These are phyloP conservation scores for Prunus mira DNA, from an alignment of 306 rosid genomes.

Conservation along the genomic window DNA sequence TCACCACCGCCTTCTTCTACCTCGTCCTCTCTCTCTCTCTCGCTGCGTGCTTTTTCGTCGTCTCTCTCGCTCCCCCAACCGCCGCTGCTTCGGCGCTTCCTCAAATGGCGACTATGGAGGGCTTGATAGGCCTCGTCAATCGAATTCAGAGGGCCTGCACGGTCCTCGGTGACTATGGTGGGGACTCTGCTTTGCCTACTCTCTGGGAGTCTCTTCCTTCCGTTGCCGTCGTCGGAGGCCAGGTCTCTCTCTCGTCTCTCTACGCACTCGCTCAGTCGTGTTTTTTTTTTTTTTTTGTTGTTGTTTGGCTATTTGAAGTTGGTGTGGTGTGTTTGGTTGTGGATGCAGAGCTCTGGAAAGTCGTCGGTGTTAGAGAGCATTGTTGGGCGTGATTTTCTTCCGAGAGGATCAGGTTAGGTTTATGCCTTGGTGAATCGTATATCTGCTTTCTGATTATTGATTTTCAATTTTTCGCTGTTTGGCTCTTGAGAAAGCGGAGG, in stretches of 20 bases:
- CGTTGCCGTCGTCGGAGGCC: constrained; percentile 39
- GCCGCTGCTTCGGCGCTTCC: neutral
- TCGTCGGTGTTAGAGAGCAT: constrained; percentile 79
- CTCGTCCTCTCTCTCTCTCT: constrained; percentile 7
- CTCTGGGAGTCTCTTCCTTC: constrained; percentile 48
- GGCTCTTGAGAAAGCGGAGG: constrained; percentile 17
- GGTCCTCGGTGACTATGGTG: constrained; percentile 36
- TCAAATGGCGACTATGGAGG: constrained; percentile 34
- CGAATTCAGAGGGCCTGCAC: constrained; percentile 40
- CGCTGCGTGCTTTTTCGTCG: constrained; percentile 7
- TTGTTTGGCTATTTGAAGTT: neutral
- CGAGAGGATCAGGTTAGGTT: constrained; percentile 71
- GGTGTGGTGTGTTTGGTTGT: constrained; percentile 5
- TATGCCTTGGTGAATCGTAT: neutral
- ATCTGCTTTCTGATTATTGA: neutral
- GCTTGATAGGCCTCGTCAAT: constrained; percentile 38
- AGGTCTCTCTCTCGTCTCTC: constrained; percentile 5
- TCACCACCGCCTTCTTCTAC: constrained; percentile 6
- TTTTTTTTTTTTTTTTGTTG: neutral
- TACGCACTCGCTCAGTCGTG: neutral
- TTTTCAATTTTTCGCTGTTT: neutral
- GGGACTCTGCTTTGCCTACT: constrained; percentile 39
- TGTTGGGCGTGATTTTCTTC: constrained; percentile 91
- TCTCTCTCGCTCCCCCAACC: neutral
- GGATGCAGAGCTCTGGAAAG: constrained; percentile 76